phyloP scores from a whole-genome alignment of 108 stramenopile genomes.

The Craspedostauros australis region DNA sequence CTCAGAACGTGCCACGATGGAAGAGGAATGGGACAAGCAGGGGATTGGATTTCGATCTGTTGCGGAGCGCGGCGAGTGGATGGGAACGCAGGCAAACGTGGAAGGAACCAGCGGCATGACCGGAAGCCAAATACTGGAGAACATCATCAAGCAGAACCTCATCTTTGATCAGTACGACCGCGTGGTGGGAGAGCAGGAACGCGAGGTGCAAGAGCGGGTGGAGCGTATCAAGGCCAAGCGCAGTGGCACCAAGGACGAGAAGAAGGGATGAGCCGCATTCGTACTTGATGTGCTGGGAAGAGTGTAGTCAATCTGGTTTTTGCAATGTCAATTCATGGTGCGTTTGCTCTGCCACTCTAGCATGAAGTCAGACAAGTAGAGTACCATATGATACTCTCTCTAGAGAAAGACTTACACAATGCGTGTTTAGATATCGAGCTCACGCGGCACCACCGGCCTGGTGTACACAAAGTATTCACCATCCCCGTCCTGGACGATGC shows the following conservation, averaged over 20 bases:
- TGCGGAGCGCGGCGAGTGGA: slow-evolving; percentile 51
- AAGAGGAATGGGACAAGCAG: slow-evolving; percentile 81
- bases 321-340: no score
- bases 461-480: slow-evolving; percentile 85
- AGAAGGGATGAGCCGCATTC: no score
- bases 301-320: no score
- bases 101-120: slow-evolving; percentile 7
- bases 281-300: no score
- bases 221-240: slow-evolving; percentile 7
- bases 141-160: slow-evolving; percentile 52
- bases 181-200: slow-evolving; percentile 62
- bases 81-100: slow-evolving; percentile 1
- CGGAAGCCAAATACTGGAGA: slow-evolving; percentile 58
- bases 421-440: slow-evolving; percentile 52
- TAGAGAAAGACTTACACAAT: no score
- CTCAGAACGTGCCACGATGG: slow-evolving; percentile 24
- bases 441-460: slow-evolving; percentile 65
- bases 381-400: no score
- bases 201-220: slow-evolving; percentile 28
- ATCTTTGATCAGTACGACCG: slow-evolving; percentile 82
- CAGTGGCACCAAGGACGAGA: not conserved
- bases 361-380: no score
- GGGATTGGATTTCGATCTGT: slow-evolving; percentile 72
- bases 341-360: no score
- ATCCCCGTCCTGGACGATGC: slow-evolving; percentile 71